Conservation (phyloP, 2,329 filamentous ascomycete species). For the Ceratocystis albifundus region DNA sequence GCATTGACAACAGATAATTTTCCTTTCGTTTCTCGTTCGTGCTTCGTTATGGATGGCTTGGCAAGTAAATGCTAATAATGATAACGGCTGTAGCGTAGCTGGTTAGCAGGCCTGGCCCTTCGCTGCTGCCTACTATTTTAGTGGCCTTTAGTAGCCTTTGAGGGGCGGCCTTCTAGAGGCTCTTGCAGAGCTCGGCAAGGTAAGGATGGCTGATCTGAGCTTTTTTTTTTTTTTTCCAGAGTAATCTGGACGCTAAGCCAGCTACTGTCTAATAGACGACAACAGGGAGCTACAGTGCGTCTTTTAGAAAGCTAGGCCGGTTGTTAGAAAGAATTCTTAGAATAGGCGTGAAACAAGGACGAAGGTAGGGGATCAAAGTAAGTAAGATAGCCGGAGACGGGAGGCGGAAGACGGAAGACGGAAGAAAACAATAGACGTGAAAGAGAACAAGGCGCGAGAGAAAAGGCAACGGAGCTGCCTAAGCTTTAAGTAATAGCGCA, state of each 20-base stretch:
- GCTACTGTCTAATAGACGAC: not conserved
- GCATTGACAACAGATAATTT: not conserved
- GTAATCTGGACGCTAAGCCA: not conserved
- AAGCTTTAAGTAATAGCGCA: not conserved
- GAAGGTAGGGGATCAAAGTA: not conserved
- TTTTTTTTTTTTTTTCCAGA: constrained; percentile 4
- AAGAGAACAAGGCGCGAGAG: not conserved
- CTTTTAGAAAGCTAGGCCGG: not conserved
- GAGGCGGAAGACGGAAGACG: not conserved
- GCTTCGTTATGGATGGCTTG: not conserved
- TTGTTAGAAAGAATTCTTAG: not conserved
- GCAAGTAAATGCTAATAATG: not conserved
- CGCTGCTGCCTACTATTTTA: not conserved
- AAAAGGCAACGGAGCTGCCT: not conserved
- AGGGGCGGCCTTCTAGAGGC: not conserved
- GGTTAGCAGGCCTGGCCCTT: not conserved
- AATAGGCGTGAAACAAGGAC: constrained; percentile 5
- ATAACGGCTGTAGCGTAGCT: not conserved
- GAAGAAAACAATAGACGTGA: not conserved
- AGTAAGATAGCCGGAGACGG: not conserved
- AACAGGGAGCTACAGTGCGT: not conserved
- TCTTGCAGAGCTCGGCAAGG: not conserved
- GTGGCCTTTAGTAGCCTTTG: not conserved
- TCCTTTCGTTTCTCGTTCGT: too few species aligned
- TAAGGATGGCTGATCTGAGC: not conserved